Evolutionary conservation across 768 basidiomycete species (phyloP), one percentile per base, ranked within the genome.

Genomic region (Boletus bicolor): DNA sequence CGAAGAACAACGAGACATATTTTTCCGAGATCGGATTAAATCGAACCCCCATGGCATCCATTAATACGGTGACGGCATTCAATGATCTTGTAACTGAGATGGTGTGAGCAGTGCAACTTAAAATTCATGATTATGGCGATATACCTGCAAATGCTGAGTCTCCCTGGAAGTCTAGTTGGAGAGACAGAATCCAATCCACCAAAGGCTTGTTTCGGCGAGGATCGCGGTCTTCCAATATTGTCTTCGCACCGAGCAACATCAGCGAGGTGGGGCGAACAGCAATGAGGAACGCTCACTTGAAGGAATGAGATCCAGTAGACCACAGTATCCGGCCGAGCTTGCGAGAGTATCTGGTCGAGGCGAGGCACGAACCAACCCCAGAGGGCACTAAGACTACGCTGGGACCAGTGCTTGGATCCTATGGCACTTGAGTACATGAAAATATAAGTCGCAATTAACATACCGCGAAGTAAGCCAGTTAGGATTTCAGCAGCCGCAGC

Each of bases 351-450:
- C 35, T 75, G 72, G 51, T 85, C 78, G 36, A 95, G 70, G 44
- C 82, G 82, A 36, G 76, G 70, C 6, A 75, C 72, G 34, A 86
- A 73, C 93, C 93, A 96, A 39, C 72, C 59, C 92, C 90, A 94
- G 5, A 95, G 70, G 38, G 72, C 69, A 47, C 81, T 73, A 28
- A 78, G 76, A 37, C 75, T 70, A 38, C 73, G 70, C 51, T 76
- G 77, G 0, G 82, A 75, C 93, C 94, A 96, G 64, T 95, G 90
- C 70, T 93, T 93, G 14, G 88, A 84, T 35, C 92, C 89, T 89
- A 57, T 38, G 24, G 28, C 30, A 41, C 44, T 36, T 53, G 36
- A 67, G 51, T 41, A 43, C 51, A 39, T 41, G 53, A 30, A 37
- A 45, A 38, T 43, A n/a, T n/a, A n/a, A 34, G 10, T 36, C 44